A percentile compares a stretch with the other conserved stretches of the same genome.
Conservation (phyloP, 2,329 filamentous ascomycete species). For the Colletotrichum kahawae region DNA sequence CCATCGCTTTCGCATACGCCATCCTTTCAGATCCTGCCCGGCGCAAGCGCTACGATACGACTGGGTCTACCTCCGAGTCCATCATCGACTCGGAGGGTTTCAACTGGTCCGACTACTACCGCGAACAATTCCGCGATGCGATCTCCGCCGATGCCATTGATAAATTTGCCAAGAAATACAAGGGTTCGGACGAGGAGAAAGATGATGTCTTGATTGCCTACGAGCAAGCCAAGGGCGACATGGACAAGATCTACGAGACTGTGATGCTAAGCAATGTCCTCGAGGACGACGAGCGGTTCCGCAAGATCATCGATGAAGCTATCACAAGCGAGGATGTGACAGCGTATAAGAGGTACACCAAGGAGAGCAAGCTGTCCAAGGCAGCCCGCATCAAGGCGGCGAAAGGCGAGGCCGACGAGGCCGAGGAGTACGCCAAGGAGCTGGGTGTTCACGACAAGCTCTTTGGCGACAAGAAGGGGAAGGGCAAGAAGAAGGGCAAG, state of each 20-base stretch:
- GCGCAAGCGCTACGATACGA: constrained; percentile 86
- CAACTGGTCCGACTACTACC: constrained; percentile 90
- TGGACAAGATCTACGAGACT: constrained; percentile 77
- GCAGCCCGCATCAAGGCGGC: constrained; percentile 65
- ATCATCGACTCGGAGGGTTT: constrained; percentile 81
- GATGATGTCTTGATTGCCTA: constrained; percentile 80
- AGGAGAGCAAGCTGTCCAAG: constrained; percentile 72
- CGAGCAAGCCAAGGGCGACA: constrained; percentile 72
- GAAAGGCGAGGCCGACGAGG: constrained; percentile 72
- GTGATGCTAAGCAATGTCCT: constrained; percentile 88
- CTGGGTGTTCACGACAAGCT: constrained; percentile 75
- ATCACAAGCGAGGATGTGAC: constrained; percentile 74
- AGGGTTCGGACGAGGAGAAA: constrained; percentile 84
- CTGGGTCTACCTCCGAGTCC: constrained; percentile 86
- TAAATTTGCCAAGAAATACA: constrained; percentile 79
- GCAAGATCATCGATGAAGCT: constrained; percentile 79
- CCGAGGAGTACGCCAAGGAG: constrained; percentile 76
- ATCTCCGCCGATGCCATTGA: constrained; percentile 78
- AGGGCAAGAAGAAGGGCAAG: constrained; percentile 42
- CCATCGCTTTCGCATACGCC: constrained; percentile 91
- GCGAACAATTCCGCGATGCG: constrained; percentile 79
- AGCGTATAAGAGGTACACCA: constrained; percentile 70
- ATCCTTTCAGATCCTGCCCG: constrained; percentile 84
- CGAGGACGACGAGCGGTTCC: constrained; percentile 86
- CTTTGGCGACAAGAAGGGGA: constrained; percentile 52